These are phyloP conservation scores for Lepiota brunneoincarnata DNA, from an alignment of 768 basidiomycete genomes.

Conservation along the genomic window DNA sequence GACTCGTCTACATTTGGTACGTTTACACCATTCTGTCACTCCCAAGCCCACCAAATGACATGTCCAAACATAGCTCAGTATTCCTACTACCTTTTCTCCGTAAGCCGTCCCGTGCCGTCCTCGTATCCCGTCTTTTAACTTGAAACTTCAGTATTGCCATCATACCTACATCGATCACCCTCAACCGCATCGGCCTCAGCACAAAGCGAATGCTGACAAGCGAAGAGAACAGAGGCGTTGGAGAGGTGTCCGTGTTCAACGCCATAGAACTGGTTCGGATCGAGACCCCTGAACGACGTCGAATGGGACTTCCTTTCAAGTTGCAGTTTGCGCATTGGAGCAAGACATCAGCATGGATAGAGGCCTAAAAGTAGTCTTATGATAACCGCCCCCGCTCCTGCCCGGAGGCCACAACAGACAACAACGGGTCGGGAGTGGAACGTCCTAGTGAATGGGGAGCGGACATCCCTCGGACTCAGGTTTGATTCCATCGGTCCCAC, in stretches of 20 bases:
- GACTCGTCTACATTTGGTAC: not conserved
- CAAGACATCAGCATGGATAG: no score
- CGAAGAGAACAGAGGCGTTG: no score
- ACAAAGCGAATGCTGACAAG: not conserved
- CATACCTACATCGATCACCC: conserved; percentile 1
- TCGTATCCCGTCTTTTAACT: not conserved
- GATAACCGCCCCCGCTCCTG: no score
- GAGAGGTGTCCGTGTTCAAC: not conserved
- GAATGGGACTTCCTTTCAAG: no score
- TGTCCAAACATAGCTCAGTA: not conserved
- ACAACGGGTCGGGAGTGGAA: no score
- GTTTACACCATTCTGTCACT: not conserved
- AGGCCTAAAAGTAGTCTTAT: no score
- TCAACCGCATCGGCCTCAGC: not conserved
- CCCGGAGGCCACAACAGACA: no score
- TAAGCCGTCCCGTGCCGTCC: not conserved
- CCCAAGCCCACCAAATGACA: not conserved
- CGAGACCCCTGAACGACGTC: no score
- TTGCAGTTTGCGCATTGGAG: no score
- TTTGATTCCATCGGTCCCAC: no score
- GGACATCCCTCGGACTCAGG: no score
- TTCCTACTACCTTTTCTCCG: conserved; percentile 5
- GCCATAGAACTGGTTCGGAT: conserved; percentile 6
- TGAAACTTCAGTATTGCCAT: not conserved
- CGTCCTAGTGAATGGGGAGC: no score